phyloP scores from a whole-genome alignment of 257 asterid genomes.

The Lycium barbarum region DNA sequence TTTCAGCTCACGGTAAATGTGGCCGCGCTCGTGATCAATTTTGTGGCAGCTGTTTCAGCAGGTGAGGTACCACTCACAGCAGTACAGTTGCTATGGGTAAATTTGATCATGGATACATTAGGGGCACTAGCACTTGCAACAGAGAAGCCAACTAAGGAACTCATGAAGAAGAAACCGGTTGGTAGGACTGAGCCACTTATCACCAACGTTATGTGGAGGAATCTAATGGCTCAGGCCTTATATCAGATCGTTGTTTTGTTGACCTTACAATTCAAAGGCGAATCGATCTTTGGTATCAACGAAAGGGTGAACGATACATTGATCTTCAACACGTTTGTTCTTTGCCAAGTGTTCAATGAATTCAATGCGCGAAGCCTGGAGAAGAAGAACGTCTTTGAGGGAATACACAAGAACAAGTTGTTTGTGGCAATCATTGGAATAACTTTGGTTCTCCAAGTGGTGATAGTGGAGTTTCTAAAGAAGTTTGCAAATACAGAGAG shows the following conservation, averaged over 20 bases:
- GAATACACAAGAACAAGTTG: conserved; percentile 44
- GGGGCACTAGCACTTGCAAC: conserved; percentile 62
- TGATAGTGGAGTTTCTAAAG: conserved; percentile 47
- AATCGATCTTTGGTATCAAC: conserved; percentile 38
- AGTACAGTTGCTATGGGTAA: conserved; percentile 63
- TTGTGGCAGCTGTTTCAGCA: conserved; percentile 65
- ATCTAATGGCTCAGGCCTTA: conserved; percentile 50
- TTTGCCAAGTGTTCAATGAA: conserved; percentile 47
- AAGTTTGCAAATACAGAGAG: conserved; percentile 49
- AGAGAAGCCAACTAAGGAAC: conserved; percentile 53
- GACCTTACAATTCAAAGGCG: conserved; percentile 49
- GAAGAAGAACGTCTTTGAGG: conserved; percentile 45
- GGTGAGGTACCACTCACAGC: conserved; percentile 74
- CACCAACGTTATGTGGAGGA: conserved; percentile 61
- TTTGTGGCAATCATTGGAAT: conserved; percentile 46
- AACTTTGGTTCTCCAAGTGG: conserved; percentile 43
- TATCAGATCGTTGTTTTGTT: conserved; percentile 48
- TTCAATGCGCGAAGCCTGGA: conserved; percentile 40
- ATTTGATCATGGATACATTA: conserved; percentile 56
- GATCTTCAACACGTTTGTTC: conserved; percentile 42
- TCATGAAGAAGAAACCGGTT: conserved; percentile 52
- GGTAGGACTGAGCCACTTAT: conserved; percentile 53
- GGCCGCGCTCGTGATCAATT: conserved; percentile 59
- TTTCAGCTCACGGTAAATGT: conserved; percentile 68
- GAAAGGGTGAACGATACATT: conserved; percentile 44